phyloP scores from a whole-genome alignment of 2,329 filamentous ascomycete species.

The Colletotrichum tabaci region DNA sequence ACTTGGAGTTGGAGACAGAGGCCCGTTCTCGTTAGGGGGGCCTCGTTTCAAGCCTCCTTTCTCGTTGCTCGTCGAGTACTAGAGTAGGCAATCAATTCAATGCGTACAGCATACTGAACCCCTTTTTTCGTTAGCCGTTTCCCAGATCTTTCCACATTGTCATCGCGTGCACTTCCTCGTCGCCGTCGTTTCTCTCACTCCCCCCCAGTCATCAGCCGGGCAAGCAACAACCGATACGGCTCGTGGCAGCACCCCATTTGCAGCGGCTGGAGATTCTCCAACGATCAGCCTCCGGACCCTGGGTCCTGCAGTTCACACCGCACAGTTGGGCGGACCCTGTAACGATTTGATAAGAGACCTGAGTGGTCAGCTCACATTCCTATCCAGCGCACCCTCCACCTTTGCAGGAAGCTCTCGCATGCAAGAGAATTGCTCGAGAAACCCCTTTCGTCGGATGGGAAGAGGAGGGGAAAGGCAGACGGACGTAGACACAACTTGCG shows the following conservation, averaged over 20 bases:
- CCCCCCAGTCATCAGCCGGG: background rate
- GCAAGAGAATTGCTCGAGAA: conserved; percentile 15
- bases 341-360: conserved; percentile 24
- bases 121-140: background rate
- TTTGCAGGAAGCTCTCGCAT: conserved; percentile 2
- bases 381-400: conserved; percentile 12
- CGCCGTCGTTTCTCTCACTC: background rate
- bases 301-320: conserved; percentile 36
- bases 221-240: background rate
- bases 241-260: background rate
- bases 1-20: conserved; percentile 16
- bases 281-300: conserved; percentile 7
- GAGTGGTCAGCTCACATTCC: conserved; percentile 27
- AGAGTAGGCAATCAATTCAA: background rate
- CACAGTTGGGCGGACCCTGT: conserved; percentile 34
- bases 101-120: conserved; percentile 3
- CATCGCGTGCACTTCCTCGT: background rate
- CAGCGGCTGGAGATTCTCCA: background rate
- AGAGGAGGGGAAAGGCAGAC: conserved; percentile 3
- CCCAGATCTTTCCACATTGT: background rate
- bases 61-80: background rate
- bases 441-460: conserved; percentile 10
- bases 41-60: conserved; percentile 33
- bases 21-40: conserved; percentile 22
- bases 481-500: background rate